A percentile compares a stretch with the other conserved stretches of the same genome.
phyloP scores from a whole-genome alignment of 2,329 filamentous ascomycete species.

The Penicillium sp. region DNA sequence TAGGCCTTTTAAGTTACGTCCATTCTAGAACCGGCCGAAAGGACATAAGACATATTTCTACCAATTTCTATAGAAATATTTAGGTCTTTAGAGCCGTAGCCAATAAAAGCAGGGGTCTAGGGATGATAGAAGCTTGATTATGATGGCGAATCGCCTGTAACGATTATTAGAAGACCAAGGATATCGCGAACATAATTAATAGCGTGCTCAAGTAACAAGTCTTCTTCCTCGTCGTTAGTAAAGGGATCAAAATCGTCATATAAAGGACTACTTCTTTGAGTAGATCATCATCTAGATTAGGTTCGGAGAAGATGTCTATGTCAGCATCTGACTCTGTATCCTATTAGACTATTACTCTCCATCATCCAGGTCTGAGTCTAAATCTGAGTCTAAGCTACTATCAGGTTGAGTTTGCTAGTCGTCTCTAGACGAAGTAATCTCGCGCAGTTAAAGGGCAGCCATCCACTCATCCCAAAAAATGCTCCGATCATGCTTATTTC shows the following conservation, averaged over 20 bases:
- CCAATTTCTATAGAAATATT: slow-evolving; percentile 12
- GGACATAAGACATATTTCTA: slow-evolving; percentile 9
- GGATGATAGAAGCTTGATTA: neutral
- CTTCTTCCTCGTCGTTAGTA: slow-evolving; percentile 10
- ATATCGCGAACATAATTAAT: slow-evolving; percentile 30
- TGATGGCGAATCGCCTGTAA: neutral
- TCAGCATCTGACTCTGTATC: neutral
- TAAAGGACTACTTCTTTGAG: neutral
- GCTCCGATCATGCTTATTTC: slow-evolving; percentile 28
- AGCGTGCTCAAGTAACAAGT: slow-evolving; percentile 18
- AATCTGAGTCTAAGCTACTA: neutral
- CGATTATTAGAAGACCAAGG: slow-evolving; percentile 17
- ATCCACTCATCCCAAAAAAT: slow-evolving; percentile 44
- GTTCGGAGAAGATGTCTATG: slow-evolving; percentile 1
- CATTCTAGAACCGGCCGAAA: slow-evolving; percentile 14
- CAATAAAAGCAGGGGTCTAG: slow-evolving; percentile 14
- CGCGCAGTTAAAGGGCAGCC: slow-evolving; percentile 33
- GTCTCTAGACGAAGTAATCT: neutral
- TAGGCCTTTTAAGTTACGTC: slow-evolving; percentile 15
- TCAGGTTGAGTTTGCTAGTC: neutral
- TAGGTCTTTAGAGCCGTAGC: slow-evolving; percentile 13
- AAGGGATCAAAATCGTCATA: slow-evolving; percentile 21
- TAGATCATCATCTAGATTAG: neutral
- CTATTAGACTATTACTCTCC: neutral
- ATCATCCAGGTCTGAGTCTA: neutral